Evolutionary conservation across 73 alveolate genomes (phyloP), one percentile per base, ranked within the genome.

Genomic region (Tetrahymena elliotti): DNA sequence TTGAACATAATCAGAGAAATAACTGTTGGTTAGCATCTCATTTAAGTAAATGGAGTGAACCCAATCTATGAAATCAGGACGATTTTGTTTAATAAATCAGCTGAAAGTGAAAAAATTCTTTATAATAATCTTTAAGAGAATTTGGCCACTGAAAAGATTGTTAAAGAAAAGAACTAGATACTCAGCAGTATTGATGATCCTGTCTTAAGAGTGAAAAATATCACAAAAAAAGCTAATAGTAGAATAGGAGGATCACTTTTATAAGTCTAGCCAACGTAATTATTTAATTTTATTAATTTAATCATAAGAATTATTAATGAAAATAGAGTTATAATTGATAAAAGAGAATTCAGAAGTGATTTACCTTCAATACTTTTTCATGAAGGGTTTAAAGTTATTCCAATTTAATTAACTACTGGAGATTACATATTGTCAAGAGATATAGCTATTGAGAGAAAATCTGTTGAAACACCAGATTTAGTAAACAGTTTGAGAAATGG

Each of bases 401-500:
- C 98, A 31, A 96, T 98, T 40, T 96, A 95, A 82, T 95, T 98
- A 35, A 98, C 97, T 53, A 99, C 97, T 10, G 99, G 99, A 37
- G 99, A 98, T 96, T 98, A 97, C 93, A 93, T 98, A 38, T 93
- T 98, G 38, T 95, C 99, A 38, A 98, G 97, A 94, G 97, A 97
- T 83, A 97, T 97, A 52, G 98, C 98, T 53, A 95, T 98, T 33
- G 99, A 98, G 93, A 97, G 99, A 97, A 98, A 98, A 95, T 97
- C 99, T n/a, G 98, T 98, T 0, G 96, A 97, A 34, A 98, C 99
- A 31, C 98, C 98, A 38, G 99, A 98, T 95, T 88, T 98, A 27
- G 96, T 97, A 94, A 98, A 97, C 84, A 97, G 99, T 35, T 94
- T 98, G 39, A 96, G 97, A 93, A 82, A 96, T 93, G 98, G 98